phyloP scores from a whole-genome alignment of 1,284 basidiomycete genomes.

The Sanguinoderma infundibulare region DNA sequence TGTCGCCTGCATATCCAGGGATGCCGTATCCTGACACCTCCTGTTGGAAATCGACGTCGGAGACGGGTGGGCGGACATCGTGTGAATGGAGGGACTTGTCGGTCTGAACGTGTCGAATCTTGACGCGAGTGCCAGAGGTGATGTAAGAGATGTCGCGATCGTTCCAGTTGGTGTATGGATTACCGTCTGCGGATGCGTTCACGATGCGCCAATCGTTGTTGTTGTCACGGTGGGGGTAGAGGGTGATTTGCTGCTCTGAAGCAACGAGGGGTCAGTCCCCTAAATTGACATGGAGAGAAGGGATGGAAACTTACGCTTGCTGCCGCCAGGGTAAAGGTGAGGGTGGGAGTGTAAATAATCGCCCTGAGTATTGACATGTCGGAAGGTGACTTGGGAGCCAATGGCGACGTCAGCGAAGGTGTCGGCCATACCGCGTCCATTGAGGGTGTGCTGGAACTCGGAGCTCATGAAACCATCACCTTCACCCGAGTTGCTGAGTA shows the following conservation, averaged over 20 bases:
- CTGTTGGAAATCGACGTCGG: slow-evolving; percentile 98
- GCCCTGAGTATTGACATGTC: slow-evolving; percentile 96
- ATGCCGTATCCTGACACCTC: slow-evolving; percentile 97
- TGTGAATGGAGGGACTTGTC: slow-evolving; percentile 94
- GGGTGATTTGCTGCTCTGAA: slow-evolving; percentile 95
- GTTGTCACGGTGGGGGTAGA: slow-evolving; percentile 88
- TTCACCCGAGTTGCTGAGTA: slow-evolving; percentile 90
- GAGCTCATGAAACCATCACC: slow-evolving; percentile 99
- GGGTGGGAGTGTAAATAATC: slow-evolving; percentile 97
- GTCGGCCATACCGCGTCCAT: slow-evolving; percentile 91
- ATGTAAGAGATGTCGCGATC: slow-evolving; percentile 67
- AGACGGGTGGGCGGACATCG: slow-evolving; percentile 93
- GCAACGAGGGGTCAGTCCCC: slow-evolving; percentile 2
- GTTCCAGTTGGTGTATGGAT: slow-evolving; percentile 60
- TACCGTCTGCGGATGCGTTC: slow-evolving; percentile 39
- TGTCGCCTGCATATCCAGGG: slow-evolving; percentile 83
- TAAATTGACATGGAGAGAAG: neutral
- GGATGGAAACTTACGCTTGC: slow-evolving; percentile 63
- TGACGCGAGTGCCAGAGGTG: slow-evolving; percentile 74
- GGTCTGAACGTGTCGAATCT: slow-evolving; percentile 82
- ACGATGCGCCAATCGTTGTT: slow-evolving; percentile 34
- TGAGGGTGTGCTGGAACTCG: slow-evolving; percentile 95
- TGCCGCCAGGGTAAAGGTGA: slow-evolving; percentile 88
- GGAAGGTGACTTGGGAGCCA: slow-evolving; percentile 84
- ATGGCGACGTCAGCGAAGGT: slow-evolving; percentile 91